Percentiles rank a stretch among this genome's conserved stretches.
Conservation (phyloP, 768 basidiomycete genomes). For the Mycena pura region DNA sequence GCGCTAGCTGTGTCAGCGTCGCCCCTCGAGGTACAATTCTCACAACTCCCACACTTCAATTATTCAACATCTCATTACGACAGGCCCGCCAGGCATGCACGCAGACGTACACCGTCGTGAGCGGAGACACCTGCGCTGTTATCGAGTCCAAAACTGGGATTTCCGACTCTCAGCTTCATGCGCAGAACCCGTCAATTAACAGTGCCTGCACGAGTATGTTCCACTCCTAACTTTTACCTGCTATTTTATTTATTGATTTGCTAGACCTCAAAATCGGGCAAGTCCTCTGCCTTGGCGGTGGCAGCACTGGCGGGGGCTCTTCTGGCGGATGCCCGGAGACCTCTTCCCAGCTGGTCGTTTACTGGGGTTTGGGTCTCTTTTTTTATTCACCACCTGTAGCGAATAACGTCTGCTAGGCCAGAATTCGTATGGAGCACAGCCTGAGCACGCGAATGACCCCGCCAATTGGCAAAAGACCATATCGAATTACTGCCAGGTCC, state of each 20-base stretch:
- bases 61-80: not conserved
- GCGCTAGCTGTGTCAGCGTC: constrained; percentile 11
- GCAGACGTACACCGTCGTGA: no score
- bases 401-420: not conserved
- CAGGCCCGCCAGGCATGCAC: constrained; percentile 17
- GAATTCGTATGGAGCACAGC: constrained; percentile 3
- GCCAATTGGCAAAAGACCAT: not conserved
- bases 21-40: constrained; percentile 14
- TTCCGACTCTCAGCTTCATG: no score
- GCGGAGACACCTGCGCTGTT: no score
- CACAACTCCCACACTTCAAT: not conserved
- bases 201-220: no score
- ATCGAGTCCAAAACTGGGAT: no score
- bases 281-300: no score
- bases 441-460: not conserved
- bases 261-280: no score
- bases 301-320: no score
- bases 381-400: not conserved
- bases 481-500: not conserved
- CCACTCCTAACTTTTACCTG: no score
- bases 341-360: not conserved
- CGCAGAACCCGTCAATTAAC: no score
- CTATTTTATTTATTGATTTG: no score
- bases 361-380: not conserved
- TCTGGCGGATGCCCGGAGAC: no score